Evolutionary conservation across 495 filamentous ascomycete genomes (phyloP).

Genomic region (Rostrohypoxylon terebratum): DNA sequence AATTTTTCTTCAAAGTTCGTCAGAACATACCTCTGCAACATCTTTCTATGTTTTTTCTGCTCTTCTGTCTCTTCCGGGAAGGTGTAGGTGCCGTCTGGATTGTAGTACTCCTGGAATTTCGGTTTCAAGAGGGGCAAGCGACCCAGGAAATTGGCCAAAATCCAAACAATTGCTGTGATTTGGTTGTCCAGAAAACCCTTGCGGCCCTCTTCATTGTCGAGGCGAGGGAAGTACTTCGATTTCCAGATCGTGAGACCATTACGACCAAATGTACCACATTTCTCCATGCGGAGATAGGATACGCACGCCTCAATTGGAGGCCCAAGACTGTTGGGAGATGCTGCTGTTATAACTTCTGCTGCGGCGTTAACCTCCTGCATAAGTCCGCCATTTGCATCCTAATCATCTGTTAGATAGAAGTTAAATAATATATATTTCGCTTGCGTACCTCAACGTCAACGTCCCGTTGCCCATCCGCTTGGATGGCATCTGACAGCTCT

Average conservation of each 20-base stretch:
- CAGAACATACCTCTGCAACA: conserved; percentile 14
- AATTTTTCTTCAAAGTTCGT: no score
- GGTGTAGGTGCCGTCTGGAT: not conserved
- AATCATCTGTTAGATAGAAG: not conserved
- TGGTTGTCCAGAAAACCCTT: conserved; percentile 42
- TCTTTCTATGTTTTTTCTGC: conserved; percentile 24
- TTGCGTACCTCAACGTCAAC: conserved; percentile 41
- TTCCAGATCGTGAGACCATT: conserved; percentile 37
- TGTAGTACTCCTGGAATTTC: not conserved
- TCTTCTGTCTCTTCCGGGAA: not conserved
- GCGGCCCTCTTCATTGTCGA: conserved; percentile 34
- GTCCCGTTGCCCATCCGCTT: conserved; percentile 36
- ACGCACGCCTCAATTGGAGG: conserved; percentile 41
- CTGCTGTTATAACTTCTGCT: conserved; percentile 23
- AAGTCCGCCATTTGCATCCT: conserved; percentile 24
- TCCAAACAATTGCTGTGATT: conserved; percentile 45
- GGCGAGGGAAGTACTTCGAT: conserved; percentile 34
- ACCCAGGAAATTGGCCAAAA: conserved; percentile 43
- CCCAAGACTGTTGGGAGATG: conserved; percentile 42
- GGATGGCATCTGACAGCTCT: conserved; percentile 20
- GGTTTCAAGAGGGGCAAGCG: conserved; percentile 30
- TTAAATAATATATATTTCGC: not conserved
- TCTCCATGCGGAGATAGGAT: conserved; percentile 37
- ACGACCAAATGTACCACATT: conserved; percentile 43
- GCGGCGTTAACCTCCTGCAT: conserved; percentile 24